Percentiles rank a stretch among this genome's conserved stretches.
phyloP scores from a whole-genome alignment of 345 rosid genomes.

The Dipteronia sinensis region DNA sequence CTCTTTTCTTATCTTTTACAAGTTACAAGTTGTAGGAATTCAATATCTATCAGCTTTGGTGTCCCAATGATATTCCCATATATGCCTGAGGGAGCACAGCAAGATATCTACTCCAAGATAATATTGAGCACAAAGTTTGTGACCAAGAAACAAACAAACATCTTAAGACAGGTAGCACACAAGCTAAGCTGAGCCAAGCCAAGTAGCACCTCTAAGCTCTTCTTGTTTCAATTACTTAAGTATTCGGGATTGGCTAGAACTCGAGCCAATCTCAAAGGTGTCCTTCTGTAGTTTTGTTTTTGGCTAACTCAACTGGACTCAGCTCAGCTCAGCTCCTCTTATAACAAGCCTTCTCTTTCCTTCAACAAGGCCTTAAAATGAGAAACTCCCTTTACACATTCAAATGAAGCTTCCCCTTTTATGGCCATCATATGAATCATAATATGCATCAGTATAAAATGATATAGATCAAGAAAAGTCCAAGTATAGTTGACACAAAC shows the following conservation, averaged over 20 bases:
- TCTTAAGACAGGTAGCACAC: slow-evolving; percentile 12
- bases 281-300: neutral
- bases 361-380: slow-evolving; percentile 12
- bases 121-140: slow-evolving; percentile 12
- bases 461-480: neutral
- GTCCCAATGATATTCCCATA: slow-evolving; percentile 24
- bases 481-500: neutral
- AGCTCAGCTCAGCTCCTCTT: slow-evolving; percentile 18
- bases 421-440: neutral
- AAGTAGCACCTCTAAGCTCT: slow-evolving; percentile 17
- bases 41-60: slow-evolving; percentile 35
- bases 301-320: slow-evolving; percentile 18
- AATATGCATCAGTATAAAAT: neutral
- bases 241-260: neutral
- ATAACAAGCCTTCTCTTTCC: neutral
- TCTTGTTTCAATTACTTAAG: neutral
- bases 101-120: slow-evolving; percentile 30
- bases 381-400: slow-evolving; percentile 17
- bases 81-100: slow-evolving; percentile 29
- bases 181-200: slow-evolving; percentile 20
- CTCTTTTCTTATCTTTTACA: slow-evolving; percentile 6
- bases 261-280: neutral
- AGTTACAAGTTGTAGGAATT: slow-evolving; percentile 24
- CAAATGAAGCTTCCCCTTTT: slow-evolving; percentile 16
- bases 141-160: slow-evolving; percentile 7